These are phyloP conservation scores for Trypanosoma theileri DNA, from an alignment of 208 protist species.

Conservation along the genomic window DNA sequence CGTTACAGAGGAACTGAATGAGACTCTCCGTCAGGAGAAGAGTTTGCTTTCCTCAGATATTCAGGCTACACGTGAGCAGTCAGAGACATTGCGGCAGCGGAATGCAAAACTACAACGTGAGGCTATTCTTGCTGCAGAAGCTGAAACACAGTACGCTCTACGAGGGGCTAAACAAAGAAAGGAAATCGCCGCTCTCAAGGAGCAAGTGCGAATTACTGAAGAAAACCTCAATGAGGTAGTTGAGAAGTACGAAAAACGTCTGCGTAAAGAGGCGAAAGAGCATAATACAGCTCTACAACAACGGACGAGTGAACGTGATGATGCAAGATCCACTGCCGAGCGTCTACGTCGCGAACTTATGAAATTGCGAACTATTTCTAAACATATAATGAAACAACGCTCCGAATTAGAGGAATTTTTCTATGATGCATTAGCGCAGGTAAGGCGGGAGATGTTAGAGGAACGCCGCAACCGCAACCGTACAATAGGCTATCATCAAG, in stretches of 20 bases:
- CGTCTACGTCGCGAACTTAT: slow-evolving; percentile 54
- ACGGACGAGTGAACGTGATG: slow-evolving; percentile 60
- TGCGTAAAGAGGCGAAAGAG: slow-evolving; percentile 31
- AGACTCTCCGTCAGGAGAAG: slow-evolving; percentile 70
- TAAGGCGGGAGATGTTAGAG: slow-evolving; percentile 56
- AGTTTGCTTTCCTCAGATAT: slow-evolving; percentile 61
- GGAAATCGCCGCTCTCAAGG: slow-evolving; percentile 24
- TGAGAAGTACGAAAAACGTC: slow-evolving; percentile 54
- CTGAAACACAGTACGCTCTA: slow-evolving; percentile 43
- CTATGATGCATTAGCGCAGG: slow-evolving; percentile 72
- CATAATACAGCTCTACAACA: slow-evolving; percentile 33
- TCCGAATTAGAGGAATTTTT: slow-evolving; percentile 89
- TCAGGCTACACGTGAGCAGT: slow-evolving; percentile 10
- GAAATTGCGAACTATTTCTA: slow-evolving; percentile 52
- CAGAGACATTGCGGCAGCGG: slow-evolving; percentile 33
- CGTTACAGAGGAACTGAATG: slow-evolving; percentile 69
- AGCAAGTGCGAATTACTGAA: slow-evolving; percentile 40
- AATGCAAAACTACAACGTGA: slow-evolving; percentile 52
- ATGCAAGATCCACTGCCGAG: slow-evolving; percentile 47
- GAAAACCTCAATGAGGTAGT: slow-evolving; percentile 55
- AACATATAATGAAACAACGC: slow-evolving; percentile 63
- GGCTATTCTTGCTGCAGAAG: slow-evolving; percentile 38
- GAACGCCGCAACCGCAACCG: slow-evolving; percentile 40
- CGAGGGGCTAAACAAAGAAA: slow-evolving; percentile 55
- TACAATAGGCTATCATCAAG: neutral